phyloP scores from a whole-genome alignment of 352 stramenopile species.

The Globisporangium spinosum region DNA sequence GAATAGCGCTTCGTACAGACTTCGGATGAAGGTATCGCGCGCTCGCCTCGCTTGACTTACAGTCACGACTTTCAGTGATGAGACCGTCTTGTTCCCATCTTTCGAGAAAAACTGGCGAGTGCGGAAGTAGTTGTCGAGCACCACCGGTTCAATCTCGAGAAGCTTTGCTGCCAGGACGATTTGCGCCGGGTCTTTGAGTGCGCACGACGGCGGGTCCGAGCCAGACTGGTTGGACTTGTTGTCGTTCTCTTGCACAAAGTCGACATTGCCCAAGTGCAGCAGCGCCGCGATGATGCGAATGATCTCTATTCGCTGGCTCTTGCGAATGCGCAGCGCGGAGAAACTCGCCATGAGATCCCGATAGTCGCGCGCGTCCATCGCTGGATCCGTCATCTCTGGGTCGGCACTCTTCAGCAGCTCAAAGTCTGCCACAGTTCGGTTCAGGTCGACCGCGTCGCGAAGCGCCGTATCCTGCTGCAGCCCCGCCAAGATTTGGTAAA shows the following conservation, averaged over 20 bases:
- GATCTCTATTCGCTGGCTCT: slow-evolving; percentile 79
- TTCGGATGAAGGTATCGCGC: slow-evolving; percentile 75
- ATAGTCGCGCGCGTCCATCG: slow-evolving; percentile 67
- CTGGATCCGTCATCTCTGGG: slow-evolving; percentile 36
- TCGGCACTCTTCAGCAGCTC: slow-evolving; percentile 49
- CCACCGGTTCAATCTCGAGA: slow-evolving; percentile 72
- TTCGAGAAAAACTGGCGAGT: slow-evolving; percentile 80
- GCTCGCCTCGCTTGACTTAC: slow-evolving; percentile 66
- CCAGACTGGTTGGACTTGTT: slow-evolving; percentile 14
- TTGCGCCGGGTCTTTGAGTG: slow-evolving; percentile 59
- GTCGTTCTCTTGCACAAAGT: slow-evolving; percentile 63
- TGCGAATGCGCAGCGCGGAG: slow-evolving; percentile 70
- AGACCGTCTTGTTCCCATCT: slow-evolving; percentile 68
- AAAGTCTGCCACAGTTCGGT: slow-evolving; percentile 54
- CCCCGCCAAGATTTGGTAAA: slow-evolving; percentile 89
- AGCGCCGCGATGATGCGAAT: slow-evolving; percentile 70
- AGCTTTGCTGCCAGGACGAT: slow-evolving; percentile 66
- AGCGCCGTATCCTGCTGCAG: slow-evolving; percentile 68
- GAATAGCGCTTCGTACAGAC: slow-evolving; percentile 76
- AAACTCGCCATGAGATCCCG: slow-evolving; percentile 81
- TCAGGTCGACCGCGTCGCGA: slow-evolving; percentile 64
- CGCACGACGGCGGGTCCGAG: slow-evolving; percentile 43
- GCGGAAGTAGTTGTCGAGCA: slow-evolving; percentile 85
- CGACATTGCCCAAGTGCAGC: slow-evolving; percentile 77
- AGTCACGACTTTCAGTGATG: slow-evolving; percentile 80